phyloP scores from a whole-genome alignment of 257 asterid species.

The Solanum chiquidenum region DNA sequence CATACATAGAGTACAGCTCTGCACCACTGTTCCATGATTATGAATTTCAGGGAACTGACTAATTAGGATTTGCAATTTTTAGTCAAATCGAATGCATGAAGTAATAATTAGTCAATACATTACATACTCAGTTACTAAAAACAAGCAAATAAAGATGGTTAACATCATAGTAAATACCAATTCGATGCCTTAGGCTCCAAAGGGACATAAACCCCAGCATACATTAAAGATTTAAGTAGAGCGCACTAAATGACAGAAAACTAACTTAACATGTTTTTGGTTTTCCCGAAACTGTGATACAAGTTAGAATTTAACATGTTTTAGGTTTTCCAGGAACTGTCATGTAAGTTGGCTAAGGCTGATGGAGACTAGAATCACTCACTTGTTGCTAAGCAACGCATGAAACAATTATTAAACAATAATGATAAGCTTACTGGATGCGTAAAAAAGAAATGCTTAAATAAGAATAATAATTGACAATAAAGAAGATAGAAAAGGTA shows the following conservation, averaged over 20 bases:
- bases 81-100: background rate
- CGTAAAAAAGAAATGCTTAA: background rate
- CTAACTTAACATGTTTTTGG: background rate
- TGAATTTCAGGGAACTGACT: background rate
- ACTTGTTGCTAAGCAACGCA: background rate
- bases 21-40: conserved; percentile 59
- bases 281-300: background rate
- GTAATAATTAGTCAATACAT: background rate
- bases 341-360: background rate
- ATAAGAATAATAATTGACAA: background rate
- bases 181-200: background rate
- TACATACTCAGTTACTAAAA: background rate
- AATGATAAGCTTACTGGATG: background rate
- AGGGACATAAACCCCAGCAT: background rate
- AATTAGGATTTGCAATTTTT: background rate
- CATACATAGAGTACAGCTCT: conserved; percentile 84
- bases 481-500: background rate
- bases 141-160: background rate
- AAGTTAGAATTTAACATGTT: background rate
- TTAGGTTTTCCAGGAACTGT: background rate
- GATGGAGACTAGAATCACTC: background rate
- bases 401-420: background rate
- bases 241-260: background rate
- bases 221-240: background rate
- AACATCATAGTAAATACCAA: background rate